These are phyloP conservation scores for Dendrobium catenatum DNA, from an alignment of 106 monocot species.

Conservation along the genomic window DNA sequence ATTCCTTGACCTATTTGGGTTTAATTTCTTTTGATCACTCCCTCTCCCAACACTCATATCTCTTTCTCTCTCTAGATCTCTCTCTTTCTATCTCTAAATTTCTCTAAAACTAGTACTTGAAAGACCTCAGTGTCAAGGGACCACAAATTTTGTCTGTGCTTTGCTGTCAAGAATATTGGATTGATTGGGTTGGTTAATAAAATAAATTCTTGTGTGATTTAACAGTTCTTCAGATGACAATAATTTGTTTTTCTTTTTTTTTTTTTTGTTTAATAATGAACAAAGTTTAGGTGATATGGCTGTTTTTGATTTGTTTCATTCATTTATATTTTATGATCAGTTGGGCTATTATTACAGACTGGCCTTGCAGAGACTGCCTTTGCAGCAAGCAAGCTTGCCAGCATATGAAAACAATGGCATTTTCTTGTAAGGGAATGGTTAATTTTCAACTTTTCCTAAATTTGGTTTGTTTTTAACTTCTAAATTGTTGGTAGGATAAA, in stretches of 20 bases:
- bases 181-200: neutral
- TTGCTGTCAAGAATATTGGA: constrained; percentile 4
- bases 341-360: neutral
- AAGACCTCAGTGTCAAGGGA: neutral
- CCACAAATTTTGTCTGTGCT: constrained; percentile 7
- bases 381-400: neutral
- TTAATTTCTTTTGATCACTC: neutral
- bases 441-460: too few species aligned
- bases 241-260: neutral
- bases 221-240: neutral
- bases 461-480: neutral
- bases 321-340: neutral
- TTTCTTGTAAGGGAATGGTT: too few species aligned
- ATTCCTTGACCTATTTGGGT: neutral
- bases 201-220: neutral
- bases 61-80: neutral
- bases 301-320: neutral
- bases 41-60: neutral
- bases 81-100: neutral
- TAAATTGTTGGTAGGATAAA: neutral
- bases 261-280: too few species aligned
- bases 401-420: too few species aligned
- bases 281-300: too few species aligned
- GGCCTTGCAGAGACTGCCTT: neutral
- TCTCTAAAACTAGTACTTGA: neutral